phyloP scores from a whole-genome alignment of 139 green algal species.

The Yamagishiella unicocca region DNA sequence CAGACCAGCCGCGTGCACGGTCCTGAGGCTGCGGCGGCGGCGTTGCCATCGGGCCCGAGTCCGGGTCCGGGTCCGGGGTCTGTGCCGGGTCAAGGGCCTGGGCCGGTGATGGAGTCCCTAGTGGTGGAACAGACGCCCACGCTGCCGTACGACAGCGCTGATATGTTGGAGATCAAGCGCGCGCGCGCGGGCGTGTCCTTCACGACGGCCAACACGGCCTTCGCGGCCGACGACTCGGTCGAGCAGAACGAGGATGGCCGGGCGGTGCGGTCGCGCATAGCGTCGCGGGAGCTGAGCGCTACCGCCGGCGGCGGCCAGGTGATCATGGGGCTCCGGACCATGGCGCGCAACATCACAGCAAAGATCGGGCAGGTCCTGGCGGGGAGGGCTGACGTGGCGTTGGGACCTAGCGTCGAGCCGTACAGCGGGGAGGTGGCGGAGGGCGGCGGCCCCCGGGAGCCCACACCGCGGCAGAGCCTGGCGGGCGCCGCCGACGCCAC shows the following conservation, averaged over 20 bases:
- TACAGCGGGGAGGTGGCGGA: not conserved
- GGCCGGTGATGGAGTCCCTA: slow-evolving; percentile 10
- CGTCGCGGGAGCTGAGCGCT: not conserved
- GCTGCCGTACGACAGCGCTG: not conserved
- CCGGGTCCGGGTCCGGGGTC: not conserved
- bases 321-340: not conserved
- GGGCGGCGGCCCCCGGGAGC: not conserved
- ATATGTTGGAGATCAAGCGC: not conserved
- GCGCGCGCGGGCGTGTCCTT: slow-evolving; percentile 26
- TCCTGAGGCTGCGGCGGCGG: not conserved
- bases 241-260: not conserved
- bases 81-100: not conserved
- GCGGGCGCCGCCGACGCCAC: slow-evolving; percentile 1
- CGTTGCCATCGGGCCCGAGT: not conserved
- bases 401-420: not conserved
- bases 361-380: slow-evolving; percentile 10
- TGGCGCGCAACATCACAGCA: slow-evolving; percentile 32
- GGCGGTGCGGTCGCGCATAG: not conserved
- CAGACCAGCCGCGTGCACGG: not conserved
- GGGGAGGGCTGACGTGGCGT: not conserved
- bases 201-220: not conserved
- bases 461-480: slow-evolving; percentile 7
- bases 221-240: not conserved
- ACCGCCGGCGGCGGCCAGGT: not conserved
- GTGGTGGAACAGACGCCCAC: not conserved